phyloP scores from a whole-genome alignment of 129 eudicot genomes.

The Silybum marianum region DNA sequence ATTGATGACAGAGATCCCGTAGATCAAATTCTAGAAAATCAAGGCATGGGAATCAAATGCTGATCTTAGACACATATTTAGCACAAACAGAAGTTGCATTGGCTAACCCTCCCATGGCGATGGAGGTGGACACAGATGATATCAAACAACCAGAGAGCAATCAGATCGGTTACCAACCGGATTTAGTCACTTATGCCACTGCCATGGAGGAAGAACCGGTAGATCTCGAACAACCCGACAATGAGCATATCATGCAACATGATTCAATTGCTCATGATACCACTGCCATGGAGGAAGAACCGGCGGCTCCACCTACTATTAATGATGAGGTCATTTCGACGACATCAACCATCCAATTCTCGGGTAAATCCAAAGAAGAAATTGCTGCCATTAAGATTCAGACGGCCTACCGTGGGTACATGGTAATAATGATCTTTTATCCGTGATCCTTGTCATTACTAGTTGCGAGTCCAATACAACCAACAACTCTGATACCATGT shows the following conservation, averaged over 20 bases:
- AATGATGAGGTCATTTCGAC: constrained; percentile 37
- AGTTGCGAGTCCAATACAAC: neutral
- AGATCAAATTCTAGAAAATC: constrained; percentile 41
- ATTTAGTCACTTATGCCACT: constrained; percentile 40
- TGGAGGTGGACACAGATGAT: constrained; percentile 9
- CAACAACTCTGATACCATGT: too few relatives aligned
- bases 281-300: constrained; percentile 41
- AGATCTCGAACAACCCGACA: constrained; percentile 34
- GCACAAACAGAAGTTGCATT: constrained; percentile 26
- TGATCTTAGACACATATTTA: constrained; percentile 34
- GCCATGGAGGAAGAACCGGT: constrained; percentile 44
- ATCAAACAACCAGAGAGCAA: too few relatives aligned
- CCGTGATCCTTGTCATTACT: neutral
- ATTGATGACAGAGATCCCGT: constrained; percentile 39
- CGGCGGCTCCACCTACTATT: constrained; percentile 15
- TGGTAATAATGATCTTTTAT: constrained; percentile 42
- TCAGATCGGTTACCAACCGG: constrained; percentile 31
- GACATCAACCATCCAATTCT: constrained; percentile 34
- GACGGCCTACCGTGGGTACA: constrained; percentile 53
- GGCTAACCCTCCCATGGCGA: constrained; percentile 30
- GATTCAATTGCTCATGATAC: constrained; percentile 37
- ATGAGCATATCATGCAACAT: constrained; percentile 51
- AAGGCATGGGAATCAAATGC: constrained; percentile 47
- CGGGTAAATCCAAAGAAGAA: constrained; percentile 55
- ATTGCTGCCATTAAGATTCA: constrained; percentile 58